Percentiles rank a stretch among this genome's conserved stretches.
Evolutionary conservation across 495 filamentous ascomycete species (phyloP).

Genomic region (Hypoxylon cercidicola): DNA sequence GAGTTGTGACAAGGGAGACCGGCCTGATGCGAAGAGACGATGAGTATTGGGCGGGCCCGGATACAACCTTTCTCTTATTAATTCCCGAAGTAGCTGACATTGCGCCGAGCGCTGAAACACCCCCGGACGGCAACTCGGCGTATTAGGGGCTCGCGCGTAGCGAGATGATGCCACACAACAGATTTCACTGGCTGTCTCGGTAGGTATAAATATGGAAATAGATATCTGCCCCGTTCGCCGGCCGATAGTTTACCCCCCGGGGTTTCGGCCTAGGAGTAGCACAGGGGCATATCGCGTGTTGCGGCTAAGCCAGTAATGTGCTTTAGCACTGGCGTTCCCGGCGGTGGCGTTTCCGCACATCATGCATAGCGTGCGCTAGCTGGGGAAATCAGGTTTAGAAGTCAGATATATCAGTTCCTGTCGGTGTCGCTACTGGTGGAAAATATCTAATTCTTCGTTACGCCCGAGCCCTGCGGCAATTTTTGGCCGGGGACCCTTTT

Average conservation of each 20-base stretch:
- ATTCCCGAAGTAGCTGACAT: too few species aligned
- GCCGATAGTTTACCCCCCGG: background rate
- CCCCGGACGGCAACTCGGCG: too few species aligned
- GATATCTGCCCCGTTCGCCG: background rate
- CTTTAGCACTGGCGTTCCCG: background rate
- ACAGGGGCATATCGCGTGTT: constrained; percentile 2
- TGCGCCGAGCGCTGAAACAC: too few species aligned
- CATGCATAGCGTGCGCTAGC: background rate
- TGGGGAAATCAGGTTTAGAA: constrained; percentile 1
- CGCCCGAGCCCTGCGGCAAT: constrained; percentile 27
- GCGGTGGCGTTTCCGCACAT: constrained; percentile 8
- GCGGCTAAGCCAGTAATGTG: constrained; percentile 2
- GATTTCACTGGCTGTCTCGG: too few species aligned
- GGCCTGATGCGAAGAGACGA: too few species aligned
- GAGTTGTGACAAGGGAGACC: too few species aligned
- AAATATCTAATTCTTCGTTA: constrained; percentile 2
- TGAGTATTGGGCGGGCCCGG: too few species aligned
- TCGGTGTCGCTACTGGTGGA: constrained; percentile 9
- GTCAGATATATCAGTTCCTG: constrained; percentile 11
- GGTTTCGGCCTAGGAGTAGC: background rate
- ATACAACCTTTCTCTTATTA: too few species aligned
- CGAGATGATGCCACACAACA: too few species aligned
- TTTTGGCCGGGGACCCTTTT: constrained; percentile 17
- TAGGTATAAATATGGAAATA: background rate
- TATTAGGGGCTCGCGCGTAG: too few species aligned